phyloP scores from a whole-genome alignment of 176 grass and related monocot genomes.

The Lolium multiflorum region DNA sequence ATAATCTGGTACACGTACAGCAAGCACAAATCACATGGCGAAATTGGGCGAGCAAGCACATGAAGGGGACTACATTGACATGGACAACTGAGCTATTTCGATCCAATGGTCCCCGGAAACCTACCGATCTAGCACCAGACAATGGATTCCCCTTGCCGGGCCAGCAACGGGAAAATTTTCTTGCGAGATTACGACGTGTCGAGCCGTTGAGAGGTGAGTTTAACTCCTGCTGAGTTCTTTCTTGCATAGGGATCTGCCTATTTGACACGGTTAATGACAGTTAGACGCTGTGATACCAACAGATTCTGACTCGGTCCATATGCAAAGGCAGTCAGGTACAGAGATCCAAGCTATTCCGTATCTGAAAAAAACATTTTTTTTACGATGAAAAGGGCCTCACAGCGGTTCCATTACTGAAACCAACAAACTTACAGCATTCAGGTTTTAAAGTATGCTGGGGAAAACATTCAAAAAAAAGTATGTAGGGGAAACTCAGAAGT shows the following conservation, averaged over 20 bases:
- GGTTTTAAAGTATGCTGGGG: too few species aligned
- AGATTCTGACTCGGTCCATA: background rate
- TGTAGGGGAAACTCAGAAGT: too few species aligned
- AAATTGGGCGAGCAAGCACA: slow-evolving; percentile 13
- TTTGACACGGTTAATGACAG: background rate
- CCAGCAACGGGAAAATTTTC: background rate
- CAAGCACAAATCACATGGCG: slow-evolving; percentile 7
- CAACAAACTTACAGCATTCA: too few species aligned
- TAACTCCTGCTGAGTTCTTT: background rate
- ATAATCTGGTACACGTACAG: background rate
- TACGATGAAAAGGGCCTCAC: too few species aligned
- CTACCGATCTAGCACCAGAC: slow-evolving; percentile 3
- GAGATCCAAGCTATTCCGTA: background rate
- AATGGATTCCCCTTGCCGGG: background rate
- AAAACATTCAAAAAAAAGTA: too few species aligned
- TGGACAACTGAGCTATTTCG: background rate
- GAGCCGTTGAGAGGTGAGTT: background rate
- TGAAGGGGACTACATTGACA: slow-evolving; percentile 4
- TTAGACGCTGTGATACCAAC: background rate
- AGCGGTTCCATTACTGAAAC: too few species aligned
- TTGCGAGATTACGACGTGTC: background rate
- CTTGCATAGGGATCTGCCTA: background rate
- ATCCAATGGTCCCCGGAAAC: slow-evolving; percentile 22
- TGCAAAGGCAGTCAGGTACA: background rate
- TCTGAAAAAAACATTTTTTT: background rate